phyloP scores from a whole-genome alignment of 108 stramenopile species.

The Nitzschia sp. region DNA sequence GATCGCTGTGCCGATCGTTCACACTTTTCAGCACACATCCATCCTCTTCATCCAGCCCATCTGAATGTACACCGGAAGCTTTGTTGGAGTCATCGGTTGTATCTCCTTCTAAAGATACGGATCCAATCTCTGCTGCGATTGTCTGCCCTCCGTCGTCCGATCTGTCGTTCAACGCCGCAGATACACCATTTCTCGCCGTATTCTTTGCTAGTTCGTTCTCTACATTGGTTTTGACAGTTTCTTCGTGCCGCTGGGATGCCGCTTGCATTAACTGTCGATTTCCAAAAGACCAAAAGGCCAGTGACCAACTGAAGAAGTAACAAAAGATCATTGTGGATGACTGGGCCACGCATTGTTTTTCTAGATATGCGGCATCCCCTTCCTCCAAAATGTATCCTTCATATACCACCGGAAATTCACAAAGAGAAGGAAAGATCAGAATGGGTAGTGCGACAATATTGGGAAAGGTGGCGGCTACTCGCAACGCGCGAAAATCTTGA shows the following conservation, averaged over 20 bases:
- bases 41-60: neutral
- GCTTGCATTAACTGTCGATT: conserved; percentile 43
- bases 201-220: neutral
- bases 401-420: conserved; percentile 69
- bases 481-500: conserved; percentile 52
- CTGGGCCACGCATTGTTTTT: conserved; percentile 50
- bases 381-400: conserved; percentile 29
- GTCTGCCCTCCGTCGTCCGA: neutral
- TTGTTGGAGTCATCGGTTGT: neutral
- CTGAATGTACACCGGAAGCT: neutral
- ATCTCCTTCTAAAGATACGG: neutral
- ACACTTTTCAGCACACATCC: neutral
- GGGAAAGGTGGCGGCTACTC: conserved; percentile 67
- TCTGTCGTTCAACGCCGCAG: neutral
- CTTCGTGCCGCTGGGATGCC: conserved; percentile 5
- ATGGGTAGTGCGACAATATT: conserved; percentile 78
- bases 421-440: conserved; percentile 74
- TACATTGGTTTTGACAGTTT: neutral
- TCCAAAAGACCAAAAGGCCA: conserved; percentile 65
- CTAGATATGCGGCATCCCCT: neutral
- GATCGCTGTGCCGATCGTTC: neutral
- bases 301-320: conserved; percentile 70
- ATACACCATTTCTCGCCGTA: neutral
- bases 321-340: conserved; percentile 68
- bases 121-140: neutral